Evolutionary conservation across 2,329 filamentous ascomycete genomes (phyloP), one percentile per base, ranked within the genome.

Genomic region (Botryotinia calthae): DNA sequence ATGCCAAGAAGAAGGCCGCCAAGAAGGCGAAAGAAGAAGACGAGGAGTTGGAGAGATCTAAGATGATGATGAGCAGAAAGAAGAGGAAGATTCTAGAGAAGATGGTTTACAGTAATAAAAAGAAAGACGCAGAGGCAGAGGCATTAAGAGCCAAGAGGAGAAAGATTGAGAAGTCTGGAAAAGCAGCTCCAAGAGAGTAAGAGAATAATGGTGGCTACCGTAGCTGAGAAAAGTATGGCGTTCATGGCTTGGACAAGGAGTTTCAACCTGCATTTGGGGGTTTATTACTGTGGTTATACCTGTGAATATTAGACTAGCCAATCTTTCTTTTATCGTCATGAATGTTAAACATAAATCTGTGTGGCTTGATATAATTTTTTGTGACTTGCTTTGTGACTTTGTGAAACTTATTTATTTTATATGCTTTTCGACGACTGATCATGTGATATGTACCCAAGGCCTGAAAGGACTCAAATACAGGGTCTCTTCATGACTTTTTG

Each of bases 1-100:
- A 93, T 77, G 90, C 89, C 25, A 88, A 86, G 77, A 92, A 93
- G 80, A 89, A 89, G 78, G 85, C 91, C 44, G 87, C 88, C 77
- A 91, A 91, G 85, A 91, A 93, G 83, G 88, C 89, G 51, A 88
- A 89, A 74, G 87, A 90, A 79, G 93, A 96, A 81, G 90, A 92
- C 6, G 96, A 98, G 83, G 95, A 98, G 79, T 83, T 97, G 73
- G 94, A 97, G 83, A 88, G 95, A 75, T 91, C 93, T 82, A 98
- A 97, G 89, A 96, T 97, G 85, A 99, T 99, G 96, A 91, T 98
- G 86, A 93, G 92, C 83, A 93, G 97, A 83, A 96, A 97, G 89
- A 99, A 98, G 90, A 88, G 96, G 80, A 98, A 98, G 90, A 85
- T 98, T 80, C 92, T 95, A 77, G 96, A 98, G 86, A 96, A 98